Conservation (phyloP, 768 basidiomycete genomes). For the Boletales sp. region DNA sequence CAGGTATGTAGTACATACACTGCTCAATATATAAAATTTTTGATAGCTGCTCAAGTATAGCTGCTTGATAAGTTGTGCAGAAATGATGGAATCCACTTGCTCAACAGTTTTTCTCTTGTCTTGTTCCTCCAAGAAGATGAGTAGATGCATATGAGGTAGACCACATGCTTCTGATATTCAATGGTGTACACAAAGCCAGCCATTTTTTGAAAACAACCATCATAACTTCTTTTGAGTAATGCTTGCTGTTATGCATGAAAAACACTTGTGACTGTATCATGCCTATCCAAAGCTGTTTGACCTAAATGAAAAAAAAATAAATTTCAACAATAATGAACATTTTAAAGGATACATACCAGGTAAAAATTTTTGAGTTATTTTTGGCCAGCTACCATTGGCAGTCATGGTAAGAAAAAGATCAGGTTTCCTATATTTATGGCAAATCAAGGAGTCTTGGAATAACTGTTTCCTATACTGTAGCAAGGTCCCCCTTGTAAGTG, state of each 20-base stretch:
- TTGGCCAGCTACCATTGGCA: conserved; percentile 45
- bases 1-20: too few relatives aligned
- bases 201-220: conserved; percentile 38
- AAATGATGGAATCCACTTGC: too few relatives aligned
- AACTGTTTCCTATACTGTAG: conserved; percentile 41
- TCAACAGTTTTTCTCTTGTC: too few relatives aligned
- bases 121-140: too few relatives aligned
- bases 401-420: conserved; percentile 54
- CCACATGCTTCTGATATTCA: conserved; percentile 52
- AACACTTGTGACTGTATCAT: conserved; percentile 33
- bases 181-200: conserved; percentile 48
- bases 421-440: conserved; percentile 30
- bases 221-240: conserved; percentile 33
- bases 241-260: conserved; percentile 33
- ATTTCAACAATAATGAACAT: neutral
- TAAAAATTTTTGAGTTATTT: conserved; percentile 36
- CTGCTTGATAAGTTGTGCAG: too few relatives aligned
- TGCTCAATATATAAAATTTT: too few relatives aligned
- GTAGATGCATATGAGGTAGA: too few relatives aligned
- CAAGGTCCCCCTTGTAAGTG: neutral
- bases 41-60: too few relatives aligned
- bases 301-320: conserved; percentile 1
- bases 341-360: conserved; percentile 18
- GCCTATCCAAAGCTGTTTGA: conserved; percentile 39
- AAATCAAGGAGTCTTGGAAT: conserved; percentile 46